Evolutionary conservation across 1,284 basidiomycete species (phyloP), one percentile per base, ranked within the genome.

Genomic region (Fomitopsis betulina): DNA sequence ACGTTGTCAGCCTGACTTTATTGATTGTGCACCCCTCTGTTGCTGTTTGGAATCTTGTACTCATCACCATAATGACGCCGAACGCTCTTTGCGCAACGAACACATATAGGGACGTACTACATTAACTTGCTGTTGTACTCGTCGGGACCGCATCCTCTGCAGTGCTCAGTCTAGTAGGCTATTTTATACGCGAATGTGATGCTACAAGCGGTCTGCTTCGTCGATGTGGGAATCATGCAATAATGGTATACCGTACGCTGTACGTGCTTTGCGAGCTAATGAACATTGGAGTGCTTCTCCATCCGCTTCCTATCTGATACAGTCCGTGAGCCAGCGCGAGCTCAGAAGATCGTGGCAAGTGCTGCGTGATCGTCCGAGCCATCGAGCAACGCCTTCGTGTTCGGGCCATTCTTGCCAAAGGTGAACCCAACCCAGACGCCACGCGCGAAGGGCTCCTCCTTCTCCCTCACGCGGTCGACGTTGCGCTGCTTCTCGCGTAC

Each of bases 381-480:
- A 43, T 35, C 52, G 25, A 65, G 62, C 35, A 63, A 59, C 1
- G 56, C 66, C 43, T 63, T 60, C 27, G 62, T 62, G 59, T 66
- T 63, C 5, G 66, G 66, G 2, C 66, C 66, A 52, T 68, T 68
- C 52, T 93, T 93, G 25, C 93, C 93, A 76, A 98, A 98, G 2
- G 97, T 99, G 72, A 99, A 99, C 3, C 97, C 96, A 60, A 97
- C 93, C 93, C 93, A 97, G 49, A 96, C 89, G 3, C 93, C 94
- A 33, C 94, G 77, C 8, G 80, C 74, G 64, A 85, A 79, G 3
- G 82, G 76, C 56, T 91, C 86, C 6, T 94, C 91, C 71, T 90
- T 91, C 78, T 98, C 96, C 71, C 83, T 84, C 27, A 98, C 93
- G 55, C 83, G 83, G 54, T 98, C 96, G 43, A 99, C 96, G 71